Evolutionary conservation across 208 protist genomes (phyloP), one percentile per base, ranked within the genome.

Genomic region (Lotmaria passim): DNA sequence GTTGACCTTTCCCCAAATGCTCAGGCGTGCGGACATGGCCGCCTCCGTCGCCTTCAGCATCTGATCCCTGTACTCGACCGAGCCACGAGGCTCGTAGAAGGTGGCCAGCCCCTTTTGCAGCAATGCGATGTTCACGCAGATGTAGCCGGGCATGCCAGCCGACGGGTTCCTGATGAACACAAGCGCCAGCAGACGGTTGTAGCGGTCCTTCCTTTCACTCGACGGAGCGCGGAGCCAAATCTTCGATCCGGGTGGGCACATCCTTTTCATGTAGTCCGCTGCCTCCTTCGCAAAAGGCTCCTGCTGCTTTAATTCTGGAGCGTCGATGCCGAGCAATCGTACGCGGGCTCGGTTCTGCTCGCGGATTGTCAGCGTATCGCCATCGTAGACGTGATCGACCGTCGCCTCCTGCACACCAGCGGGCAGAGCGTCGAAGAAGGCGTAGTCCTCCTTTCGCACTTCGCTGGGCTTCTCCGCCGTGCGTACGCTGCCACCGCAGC

Each of bases 281-380:
- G 73, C 66, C 61, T 88, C 79, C 69, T 74, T 53, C 21, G 82
- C 82, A 68, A 74, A 91, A 1, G 76, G 70, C 70, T 91, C 86
- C 31, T 67, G 46, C 57, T 68, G 71, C 41, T 73, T 78, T 17
- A 86, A 69, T 64, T 86, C 79, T 24, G 86, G 86, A 1, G 82
- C 67, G 52, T 88, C 79, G 53, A 87, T 78, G 55, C 86, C 82
- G 19, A 84, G 71, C 41, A 91, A 63, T 1, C 86, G 86, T 23
- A 89, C 80, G 15, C 78, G 68, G 3, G 61, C 65, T 7, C 67
- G 39, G 62, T 83, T 64, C 23, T 78, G 53, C 46, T 80, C 69
- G n/a, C 51, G 48, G 15, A 91, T 69, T 7, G 82, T 91, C 23
- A 91, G 64, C 1, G 82, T 91, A 66, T 91, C 86, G 19, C 86